A percentile compares a stretch with the other conserved stretches of the same genome.
Evolutionary conservation across 768 basidiomycete genomes (phyloP).

Genomic region (Mycena sanguinolenta): DNA sequence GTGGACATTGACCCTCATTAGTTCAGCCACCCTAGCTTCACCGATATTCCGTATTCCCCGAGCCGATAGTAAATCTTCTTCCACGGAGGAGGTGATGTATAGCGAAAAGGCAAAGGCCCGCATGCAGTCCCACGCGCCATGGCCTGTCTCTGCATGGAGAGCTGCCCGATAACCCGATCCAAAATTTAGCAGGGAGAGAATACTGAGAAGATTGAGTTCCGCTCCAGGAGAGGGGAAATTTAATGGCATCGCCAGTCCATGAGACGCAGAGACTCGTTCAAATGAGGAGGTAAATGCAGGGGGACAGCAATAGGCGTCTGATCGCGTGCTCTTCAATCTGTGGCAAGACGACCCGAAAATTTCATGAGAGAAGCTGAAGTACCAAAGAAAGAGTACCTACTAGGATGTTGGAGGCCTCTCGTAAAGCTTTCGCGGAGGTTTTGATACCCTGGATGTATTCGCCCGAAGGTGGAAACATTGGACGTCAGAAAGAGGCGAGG

Average conservation of each 20-base stretch:
- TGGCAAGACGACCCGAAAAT: neutral
- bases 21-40: constrained; percentile 73
- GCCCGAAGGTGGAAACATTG: constrained; percentile 59
- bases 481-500: neutral
- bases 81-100: constrained; percentile 73
- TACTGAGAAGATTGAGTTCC: constrained; percentile 86
- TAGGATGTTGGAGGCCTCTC: constrained; percentile 61
- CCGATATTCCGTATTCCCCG: constrained; percentile 71
- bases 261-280: constrained; percentile 68
- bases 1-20: constrained; percentile 79
- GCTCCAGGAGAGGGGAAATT: constrained; percentile 79
- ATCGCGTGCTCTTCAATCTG: constrained; percentile 74
- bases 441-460: constrained; percentile 66
- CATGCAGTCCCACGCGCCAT: constrained; percentile 89
- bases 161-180: constrained; percentile 84
- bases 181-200: constrained; percentile 86
- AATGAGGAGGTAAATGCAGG: constrained; percentile 74
- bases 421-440: constrained; percentile 63
- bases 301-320: constrained; percentile 72
- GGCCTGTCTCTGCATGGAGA: constrained; percentile 77
- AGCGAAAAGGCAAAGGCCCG: constrained; percentile 79
- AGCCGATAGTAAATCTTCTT: constrained; percentile 74
- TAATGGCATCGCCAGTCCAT: constrained; percentile 84
- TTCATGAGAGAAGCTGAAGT: constrained; percentile 14
- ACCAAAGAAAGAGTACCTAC: constrained; percentile 56